Conservation (phyloP, 805 yeast genomes). For the Candida quercuum region DNA sequence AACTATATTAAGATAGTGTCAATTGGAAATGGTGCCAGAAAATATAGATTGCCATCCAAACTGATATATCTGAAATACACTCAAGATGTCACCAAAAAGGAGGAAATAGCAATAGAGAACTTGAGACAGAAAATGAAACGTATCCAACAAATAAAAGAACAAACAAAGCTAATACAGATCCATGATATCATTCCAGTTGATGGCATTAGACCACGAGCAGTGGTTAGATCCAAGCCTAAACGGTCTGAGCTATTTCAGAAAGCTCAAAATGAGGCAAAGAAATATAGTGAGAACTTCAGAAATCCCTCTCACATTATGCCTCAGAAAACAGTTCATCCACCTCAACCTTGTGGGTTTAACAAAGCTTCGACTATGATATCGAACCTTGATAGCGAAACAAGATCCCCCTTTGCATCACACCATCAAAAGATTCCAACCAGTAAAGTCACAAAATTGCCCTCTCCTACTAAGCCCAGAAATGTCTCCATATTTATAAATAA, state of each 20-base stretch:
- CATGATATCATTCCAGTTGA: constrained; percentile 18
- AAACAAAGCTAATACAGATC: constrained; percentile 23
- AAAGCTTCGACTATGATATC: no score
- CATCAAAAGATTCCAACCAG: neutral
- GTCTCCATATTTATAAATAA: neutral
- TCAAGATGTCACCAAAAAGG: constrained; percentile 28
- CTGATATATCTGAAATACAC: constrained; percentile 28
- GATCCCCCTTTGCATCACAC: neutral
- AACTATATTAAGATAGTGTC: constrained; percentile 12
- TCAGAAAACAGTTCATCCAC: neutral
- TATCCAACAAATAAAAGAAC: constrained; percentile 26
- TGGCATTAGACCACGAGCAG: neutral
- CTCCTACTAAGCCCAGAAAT: neutral
- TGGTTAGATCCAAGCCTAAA: constrained; percentile 1
- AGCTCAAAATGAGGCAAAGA: constrained; percentile 17
- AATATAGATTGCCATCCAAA: constrained; percentile 30
- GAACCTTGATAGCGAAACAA: neutral
- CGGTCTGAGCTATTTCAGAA: constrained; percentile 23
- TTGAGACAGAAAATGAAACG: constrained; percentile 26
- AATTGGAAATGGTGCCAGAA: constrained; percentile 11
- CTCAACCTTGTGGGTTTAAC: no score
- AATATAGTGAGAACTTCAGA: constrained; percentile 12
- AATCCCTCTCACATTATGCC: constrained; percentile 11
- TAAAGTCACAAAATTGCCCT: neutral
- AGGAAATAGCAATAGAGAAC: constrained; percentile 29